A percentile compares a stretch with the other conserved stretches of the same genome.
phyloP scores from a whole-genome alignment of 495 filamentous ascomycete genomes.

The Penicillium subrubescens region DNA sequence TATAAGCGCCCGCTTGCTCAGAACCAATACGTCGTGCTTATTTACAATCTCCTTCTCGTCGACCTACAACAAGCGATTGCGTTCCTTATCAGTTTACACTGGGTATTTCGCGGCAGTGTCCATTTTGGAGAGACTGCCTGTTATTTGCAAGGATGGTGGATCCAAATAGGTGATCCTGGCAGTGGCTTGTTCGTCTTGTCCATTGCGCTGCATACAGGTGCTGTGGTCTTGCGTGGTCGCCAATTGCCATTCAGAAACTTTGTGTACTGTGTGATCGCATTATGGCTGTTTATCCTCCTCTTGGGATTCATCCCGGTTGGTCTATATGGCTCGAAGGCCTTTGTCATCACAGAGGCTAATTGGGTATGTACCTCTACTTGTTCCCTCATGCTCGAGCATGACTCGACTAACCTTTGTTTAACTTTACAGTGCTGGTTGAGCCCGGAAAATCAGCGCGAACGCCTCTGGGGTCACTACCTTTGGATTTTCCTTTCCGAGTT shows the following conservation, averaged over 20 bases:
- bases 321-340: slow-evolving; percentile 54
- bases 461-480: slow-evolving; percentile 73
- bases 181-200: slow-evolving; percentile 69
- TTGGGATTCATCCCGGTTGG: slow-evolving; percentile 57
- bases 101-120: slow-evolving; percentile 55
- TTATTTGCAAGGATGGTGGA: slow-evolving; percentile 70
- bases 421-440: slow-evolving; percentile 74
- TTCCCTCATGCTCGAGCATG: not conserved
- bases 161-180: slow-evolving; percentile 67
- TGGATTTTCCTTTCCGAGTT: slow-evolving; percentile 74
- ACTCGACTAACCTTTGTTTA: not conserved
- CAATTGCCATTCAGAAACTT: slow-evolving; percentile 55
- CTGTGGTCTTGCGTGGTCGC: slow-evolving; percentile 59
- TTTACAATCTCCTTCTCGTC: slow-evolving; percentile 72
- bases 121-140: slow-evolving; percentile 59
- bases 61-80: slow-evolving; percentile 72
- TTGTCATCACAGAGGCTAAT: slow-evolving; percentile 52
- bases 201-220: slow-evolving; percentile 68
- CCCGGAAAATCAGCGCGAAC: slow-evolving; percentile 54
- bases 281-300: slow-evolving; percentile 62
- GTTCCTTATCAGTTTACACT: slow-evolving; percentile 65
- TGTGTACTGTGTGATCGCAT: slow-evolving; percentile 44
- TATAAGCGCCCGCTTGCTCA: slow-evolving; percentile 43
- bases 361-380: slow-evolving; percentile 38
- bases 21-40: slow-evolving; percentile 74